phyloP scores from a whole-genome alignment of 805 yeast genomes.

The Saccharomycopsis lassenensis region DNA sequence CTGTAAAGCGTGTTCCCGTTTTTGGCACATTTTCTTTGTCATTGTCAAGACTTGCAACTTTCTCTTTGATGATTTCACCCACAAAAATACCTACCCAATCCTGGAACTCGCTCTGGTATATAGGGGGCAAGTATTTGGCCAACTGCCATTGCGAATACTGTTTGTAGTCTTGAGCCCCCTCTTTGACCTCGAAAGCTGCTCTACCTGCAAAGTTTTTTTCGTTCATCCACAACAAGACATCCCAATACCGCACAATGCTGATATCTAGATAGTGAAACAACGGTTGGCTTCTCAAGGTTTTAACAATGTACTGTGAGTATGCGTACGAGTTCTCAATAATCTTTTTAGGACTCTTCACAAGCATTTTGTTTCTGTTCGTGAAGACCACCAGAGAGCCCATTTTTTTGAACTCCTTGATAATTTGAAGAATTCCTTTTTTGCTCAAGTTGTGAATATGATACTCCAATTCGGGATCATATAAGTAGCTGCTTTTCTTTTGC shows the following conservation, averaged over 20 bases:
- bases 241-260: slow-evolving; percentile 75
- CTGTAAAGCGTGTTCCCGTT: too few species aligned
- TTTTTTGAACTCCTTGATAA: slow-evolving; percentile 46
- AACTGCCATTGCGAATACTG: slow-evolving; percentile 67
- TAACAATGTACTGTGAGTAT: slow-evolving; percentile 72
- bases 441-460: slow-evolving; percentile 84
- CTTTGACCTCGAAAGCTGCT: slow-evolving; percentile 30
- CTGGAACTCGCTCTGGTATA: slow-evolving; percentile 73
- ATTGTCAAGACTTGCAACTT: slow-evolving; percentile 26
- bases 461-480: slow-evolving; percentile 70
- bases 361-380: slow-evolving; percentile 67
- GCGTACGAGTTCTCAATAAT: slow-evolving; percentile 85
- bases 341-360: slow-evolving; percentile 63
- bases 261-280: slow-evolving; percentile 76
- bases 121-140: slow-evolving; percentile 56
- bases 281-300: slow-evolving; percentile 69
- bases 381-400: slow-evolving; percentile 72
- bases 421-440: slow-evolving; percentile 68
- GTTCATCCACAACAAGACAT: slow-evolving; percentile 91
- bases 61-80: slow-evolving; percentile 52
- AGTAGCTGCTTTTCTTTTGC: slow-evolving; percentile 55
- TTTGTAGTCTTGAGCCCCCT: slow-evolving; percentile 27
- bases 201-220: slow-evolving; percentile 77
- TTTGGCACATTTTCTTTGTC: slow-evolving; percentile 18
- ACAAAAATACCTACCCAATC: slow-evolving; percentile 76